Percentiles rank a stretch among this genome's conserved stretches.
Evolutionary conservation across 495 filamentous ascomycete genomes (phyloP).

Genomic region (Acidiella bohemica): DNA sequence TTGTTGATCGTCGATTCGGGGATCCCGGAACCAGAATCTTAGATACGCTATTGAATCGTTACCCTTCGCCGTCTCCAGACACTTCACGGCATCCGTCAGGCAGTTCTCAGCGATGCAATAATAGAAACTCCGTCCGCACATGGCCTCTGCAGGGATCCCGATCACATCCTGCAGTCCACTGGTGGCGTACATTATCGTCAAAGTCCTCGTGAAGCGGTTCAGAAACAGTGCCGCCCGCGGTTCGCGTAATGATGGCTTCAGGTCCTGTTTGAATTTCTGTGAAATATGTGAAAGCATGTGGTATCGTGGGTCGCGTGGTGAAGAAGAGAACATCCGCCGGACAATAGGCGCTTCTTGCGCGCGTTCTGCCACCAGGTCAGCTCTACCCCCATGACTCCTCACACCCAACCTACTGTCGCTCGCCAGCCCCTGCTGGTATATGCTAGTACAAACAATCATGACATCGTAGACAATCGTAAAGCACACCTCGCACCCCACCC

Average conservation of each 20-base stretch:
- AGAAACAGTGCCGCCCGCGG: constrained; percentile 75
- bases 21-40: constrained; percentile 78
- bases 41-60: constrained; percentile 90
- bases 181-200: constrained; percentile 79
- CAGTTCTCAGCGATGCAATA: constrained; percentile 69
- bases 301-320: constrained; percentile 72
- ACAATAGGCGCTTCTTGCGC: constrained; percentile 69
- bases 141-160: constrained; percentile 50
- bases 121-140: constrained; percentile 63
- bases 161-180: constrained; percentile 58
- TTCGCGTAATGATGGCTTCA: constrained; percentile 50
- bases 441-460: constrained; percentile 69
- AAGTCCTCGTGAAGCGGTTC: constrained; percentile 71
- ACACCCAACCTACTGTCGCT: constrained; percentile 52
- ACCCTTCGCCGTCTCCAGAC: constrained; percentile 73
- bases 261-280: constrained; percentile 58
- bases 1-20: constrained; percentile 37
- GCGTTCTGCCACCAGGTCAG: constrained; percentile 41
- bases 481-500: constrained; percentile 76
- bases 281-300: constrained; percentile 83
- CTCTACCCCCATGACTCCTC: neutral
- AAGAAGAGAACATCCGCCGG: constrained; percentile 64
- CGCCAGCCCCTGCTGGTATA: constrained; percentile 55
- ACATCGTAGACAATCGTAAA: constrained; percentile 84
- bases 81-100: constrained; percentile 57